Evolutionary conservation across 2,329 filamentous ascomycete genomes (phyloP).

Genomic region (Alternaria incomplexa): DNA sequence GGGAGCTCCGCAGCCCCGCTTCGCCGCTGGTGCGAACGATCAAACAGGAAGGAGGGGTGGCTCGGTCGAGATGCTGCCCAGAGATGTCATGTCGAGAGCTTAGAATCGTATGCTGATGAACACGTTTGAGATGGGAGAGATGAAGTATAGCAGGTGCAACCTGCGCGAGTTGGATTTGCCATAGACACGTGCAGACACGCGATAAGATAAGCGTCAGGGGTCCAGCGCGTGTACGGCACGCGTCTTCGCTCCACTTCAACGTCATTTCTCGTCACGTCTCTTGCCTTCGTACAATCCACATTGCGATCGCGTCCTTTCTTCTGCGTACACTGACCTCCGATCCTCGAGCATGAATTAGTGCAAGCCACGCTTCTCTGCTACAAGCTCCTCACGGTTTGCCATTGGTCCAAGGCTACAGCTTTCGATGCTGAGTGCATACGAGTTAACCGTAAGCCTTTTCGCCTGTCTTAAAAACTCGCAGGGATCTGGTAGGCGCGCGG

Average conservation of each 20-base stretch:
- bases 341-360: neutral
- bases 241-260: neutral
- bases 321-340: neutral
- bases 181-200: neutral
- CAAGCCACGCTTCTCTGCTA: neutral
- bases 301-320: neutral
- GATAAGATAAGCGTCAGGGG: conserved; percentile 2
- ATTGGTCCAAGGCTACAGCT: neutral
- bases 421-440: neutral
- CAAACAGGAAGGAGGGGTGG: conserved; percentile 13
- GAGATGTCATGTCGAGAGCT: neutral
- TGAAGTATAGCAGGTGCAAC: neutral
- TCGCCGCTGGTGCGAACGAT: conserved; percentile 24
- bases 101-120: neutral
- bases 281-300: neutral
- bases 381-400: neutral
- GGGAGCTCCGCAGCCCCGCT: conserved; percentile 26
- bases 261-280: neutral
- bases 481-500: neutral
- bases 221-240: neutral
- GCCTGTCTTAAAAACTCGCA: too few relatives aligned
- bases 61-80: too few relatives aligned
- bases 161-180: neutral
- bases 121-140: neutral
- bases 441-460: neutral